These are phyloP conservation scores for Rhynchospora tenuis DNA, from an alignment of 176 grass and related monocot genomes.

Conservation along the genomic window DNA sequence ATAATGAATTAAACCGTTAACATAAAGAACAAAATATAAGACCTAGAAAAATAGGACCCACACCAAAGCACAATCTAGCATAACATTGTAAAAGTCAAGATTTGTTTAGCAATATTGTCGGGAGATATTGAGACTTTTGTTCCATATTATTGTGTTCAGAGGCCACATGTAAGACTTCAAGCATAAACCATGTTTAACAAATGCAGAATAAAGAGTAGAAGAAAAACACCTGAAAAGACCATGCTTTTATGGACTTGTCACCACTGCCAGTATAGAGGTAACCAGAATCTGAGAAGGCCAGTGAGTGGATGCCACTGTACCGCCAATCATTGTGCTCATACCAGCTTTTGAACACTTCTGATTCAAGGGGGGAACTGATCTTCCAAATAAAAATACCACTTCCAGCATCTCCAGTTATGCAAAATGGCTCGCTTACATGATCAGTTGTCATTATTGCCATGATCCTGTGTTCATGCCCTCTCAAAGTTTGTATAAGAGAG, in stretches of 20 bases:
- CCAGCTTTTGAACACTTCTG: conserved; percentile 70
- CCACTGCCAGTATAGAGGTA: conserved; percentile 77
- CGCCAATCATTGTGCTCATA: conserved; percentile 91
- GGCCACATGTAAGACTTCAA: background rate
- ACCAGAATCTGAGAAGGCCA: conserved; percentile 70
- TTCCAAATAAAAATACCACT: conserved; percentile 80
- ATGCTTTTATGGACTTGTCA: conserved; percentile 92
- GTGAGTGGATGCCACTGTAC: conserved; percentile 68
- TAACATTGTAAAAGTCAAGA: background rate
- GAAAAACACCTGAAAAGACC: conserved; percentile 74
- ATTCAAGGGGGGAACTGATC: conserved; percentile 29
- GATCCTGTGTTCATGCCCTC: conserved; percentile 78
- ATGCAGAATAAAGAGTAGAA: background rate
- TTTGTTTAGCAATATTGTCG: background rate
- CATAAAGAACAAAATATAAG: background rate
- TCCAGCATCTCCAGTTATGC: conserved; percentile 78
- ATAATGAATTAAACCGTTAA: background rate
- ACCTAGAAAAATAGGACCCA: background rate
- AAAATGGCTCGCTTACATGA: conserved; percentile 45
- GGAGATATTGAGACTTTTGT: background rate
- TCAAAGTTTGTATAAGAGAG: conserved; percentile 70
- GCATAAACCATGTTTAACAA: background rate
- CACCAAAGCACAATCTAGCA: background rate
- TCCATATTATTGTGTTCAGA: background rate
- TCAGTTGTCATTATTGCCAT: conserved; percentile 53